Percentiles rank a stretch among this genome's conserved stretches.
Evolutionary conservation across 805 yeast genomes (phyloP).

Genomic region (Priceomyces melissophilus): DNA sequence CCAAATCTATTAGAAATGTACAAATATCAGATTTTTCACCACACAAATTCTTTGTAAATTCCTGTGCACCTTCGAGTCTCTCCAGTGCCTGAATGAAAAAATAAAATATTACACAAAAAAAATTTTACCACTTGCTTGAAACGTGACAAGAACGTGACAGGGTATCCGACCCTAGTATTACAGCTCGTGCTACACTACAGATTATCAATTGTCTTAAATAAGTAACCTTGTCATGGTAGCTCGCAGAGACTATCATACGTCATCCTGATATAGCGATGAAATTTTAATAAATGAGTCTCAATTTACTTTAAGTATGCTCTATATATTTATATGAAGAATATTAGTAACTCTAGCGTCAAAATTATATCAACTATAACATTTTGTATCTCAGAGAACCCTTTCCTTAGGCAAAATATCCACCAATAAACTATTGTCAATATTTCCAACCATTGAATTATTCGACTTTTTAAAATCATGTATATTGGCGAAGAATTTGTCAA

Average conservation of each 20-base stretch:
- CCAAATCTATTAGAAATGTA: conserved; percentile 5
- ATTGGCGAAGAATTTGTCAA: conserved; percentile 81
- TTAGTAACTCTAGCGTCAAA: background rate
- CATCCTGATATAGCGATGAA: too few relatives aligned
- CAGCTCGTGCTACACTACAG: too few relatives aligned
- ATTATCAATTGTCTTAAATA: too few relatives aligned
- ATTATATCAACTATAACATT: background rate
- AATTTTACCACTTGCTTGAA: background rate
- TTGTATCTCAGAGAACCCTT: conserved; percentile 45
- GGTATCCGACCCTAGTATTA: too few relatives aligned
- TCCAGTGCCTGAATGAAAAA: background rate
- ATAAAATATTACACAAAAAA: conserved; percentile 3
- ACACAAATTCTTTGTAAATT: background rate
- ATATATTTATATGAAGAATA: background rate
- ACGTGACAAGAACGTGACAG: background rate
- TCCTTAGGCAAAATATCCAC: conserved; percentile 64
- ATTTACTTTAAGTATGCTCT: background rate
- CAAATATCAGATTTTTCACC: conserved; percentile 3
- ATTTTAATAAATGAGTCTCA: too few relatives aligned
- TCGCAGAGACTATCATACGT: too few relatives aligned
- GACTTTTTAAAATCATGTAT: conserved; percentile 50
- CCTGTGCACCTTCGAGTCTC: background rate
- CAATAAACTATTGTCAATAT: conserved; percentile 46
- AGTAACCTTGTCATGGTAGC: too few relatives aligned
- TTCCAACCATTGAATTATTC: conserved; percentile 40